Evolutionary conservation across 2,329 filamentous ascomycete species (phyloP).

Genomic region (Fusarium euwallaceae): DNA sequence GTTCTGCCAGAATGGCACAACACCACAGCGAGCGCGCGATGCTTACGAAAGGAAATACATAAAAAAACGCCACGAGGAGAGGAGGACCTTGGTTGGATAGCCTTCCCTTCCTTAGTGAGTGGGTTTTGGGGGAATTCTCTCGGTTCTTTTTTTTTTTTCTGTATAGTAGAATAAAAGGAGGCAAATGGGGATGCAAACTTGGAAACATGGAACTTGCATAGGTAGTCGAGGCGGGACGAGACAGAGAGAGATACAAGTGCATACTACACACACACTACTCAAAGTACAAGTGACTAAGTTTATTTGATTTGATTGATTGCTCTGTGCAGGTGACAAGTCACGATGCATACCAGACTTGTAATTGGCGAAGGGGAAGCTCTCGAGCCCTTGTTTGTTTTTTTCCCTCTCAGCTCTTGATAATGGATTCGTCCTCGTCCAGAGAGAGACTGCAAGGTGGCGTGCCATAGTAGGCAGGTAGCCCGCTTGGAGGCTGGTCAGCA

Average conservation of each 20-base stretch:
- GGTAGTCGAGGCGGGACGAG: conserved; percentile 28
- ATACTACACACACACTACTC: conserved; percentile 1
- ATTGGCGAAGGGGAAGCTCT: not conserved
- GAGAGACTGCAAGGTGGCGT: not conserved
- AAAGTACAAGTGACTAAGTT: not conserved
- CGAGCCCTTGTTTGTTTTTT: not conserved
- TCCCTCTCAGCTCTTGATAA: not conserved
- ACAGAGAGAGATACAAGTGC: conserved; percentile 16
- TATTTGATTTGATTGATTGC: not conserved
- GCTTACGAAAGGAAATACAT: conserved; percentile 34
- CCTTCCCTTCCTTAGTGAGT: not conserved
- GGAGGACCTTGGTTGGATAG: conserved; percentile 16
- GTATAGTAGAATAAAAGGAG: conserved; percentile 43
- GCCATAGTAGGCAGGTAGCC: not conserved
- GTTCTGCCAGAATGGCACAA: conserved; percentile 12
- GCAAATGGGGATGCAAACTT: conserved; percentile 11
- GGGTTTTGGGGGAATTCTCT: conserved; percentile 7
- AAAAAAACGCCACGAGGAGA: conserved; percentile 21
- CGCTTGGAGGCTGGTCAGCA: conserved; percentile 16
- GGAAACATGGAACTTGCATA: conserved; percentile 31
- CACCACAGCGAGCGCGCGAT: conserved; percentile 28
- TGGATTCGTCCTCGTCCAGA: not conserved
- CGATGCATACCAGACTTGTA: not conserved
- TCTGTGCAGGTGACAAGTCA: conserved; percentile 1
- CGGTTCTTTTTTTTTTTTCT: conserved; percentile 22